Evolutionary conservation across 2,329 filamentous ascomycete genomes (phyloP).

Genomic region (Scortechinia acanthostroma): DNA sequence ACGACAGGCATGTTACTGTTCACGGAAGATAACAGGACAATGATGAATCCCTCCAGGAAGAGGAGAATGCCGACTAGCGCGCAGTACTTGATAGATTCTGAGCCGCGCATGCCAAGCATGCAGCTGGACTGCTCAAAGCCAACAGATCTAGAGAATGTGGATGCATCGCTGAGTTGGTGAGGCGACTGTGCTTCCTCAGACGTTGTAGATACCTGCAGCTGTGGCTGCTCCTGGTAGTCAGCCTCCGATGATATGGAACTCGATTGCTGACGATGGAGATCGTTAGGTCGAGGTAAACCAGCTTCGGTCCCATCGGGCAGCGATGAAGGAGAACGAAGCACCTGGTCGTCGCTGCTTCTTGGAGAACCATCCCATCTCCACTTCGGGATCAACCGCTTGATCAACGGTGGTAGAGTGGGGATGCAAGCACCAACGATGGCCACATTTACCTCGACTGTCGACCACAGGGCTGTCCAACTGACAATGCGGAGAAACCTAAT

Average conservation of each 20-base stretch:
- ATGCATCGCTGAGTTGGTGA: no score
- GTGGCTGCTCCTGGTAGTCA: no score
- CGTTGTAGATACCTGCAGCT: no score
- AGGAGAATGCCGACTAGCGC: constrained; percentile 74
- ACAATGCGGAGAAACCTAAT: constrained; percentile 73
- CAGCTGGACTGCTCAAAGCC: constrained; percentile 64
- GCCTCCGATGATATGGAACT: no score
- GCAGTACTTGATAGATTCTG: constrained; percentile 66
- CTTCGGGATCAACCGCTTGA: constrained; percentile 56
- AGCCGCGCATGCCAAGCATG: constrained; percentile 55
- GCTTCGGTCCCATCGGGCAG: no score
- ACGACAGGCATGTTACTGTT: constrained; percentile 60
- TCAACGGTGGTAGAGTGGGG: constrained; percentile 82
- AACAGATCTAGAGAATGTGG: constrained; percentile 70
- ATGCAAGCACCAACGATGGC: constrained; percentile 87
- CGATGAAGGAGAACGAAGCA: no score
- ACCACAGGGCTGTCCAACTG: constrained; percentile 97
- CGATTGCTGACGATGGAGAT: no score
- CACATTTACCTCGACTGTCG: constrained; percentile 81
- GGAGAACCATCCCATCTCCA: no score
- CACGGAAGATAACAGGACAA: constrained; percentile 76
- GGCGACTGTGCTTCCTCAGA: constrained; percentile 6
- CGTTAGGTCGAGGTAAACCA: no score
- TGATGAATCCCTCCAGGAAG: constrained; percentile 84
- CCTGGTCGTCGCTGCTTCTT: no score